Evolutionary conservation across 2,329 filamentous ascomycete genomes (phyloP).

Genomic region (Cryphonectria japonica): DNA sequence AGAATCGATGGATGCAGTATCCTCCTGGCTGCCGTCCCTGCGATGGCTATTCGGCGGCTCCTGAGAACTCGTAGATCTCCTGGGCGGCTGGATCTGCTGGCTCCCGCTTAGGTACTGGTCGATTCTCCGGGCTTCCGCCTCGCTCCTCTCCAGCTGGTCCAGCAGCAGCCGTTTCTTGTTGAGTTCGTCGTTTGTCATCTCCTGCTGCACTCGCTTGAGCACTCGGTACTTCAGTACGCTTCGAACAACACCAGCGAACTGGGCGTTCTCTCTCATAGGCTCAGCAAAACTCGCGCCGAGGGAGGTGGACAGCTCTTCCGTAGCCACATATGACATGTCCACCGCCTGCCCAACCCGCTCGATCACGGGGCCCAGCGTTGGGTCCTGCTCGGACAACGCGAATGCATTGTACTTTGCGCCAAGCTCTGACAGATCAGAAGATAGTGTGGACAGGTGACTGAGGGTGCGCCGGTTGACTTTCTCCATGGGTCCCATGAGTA

Average conservation of each 20-base stretch:
- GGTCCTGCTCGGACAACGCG: slow-evolving; percentile 88
- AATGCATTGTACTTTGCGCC: slow-evolving; percentile 98
- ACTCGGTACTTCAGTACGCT: slow-evolving; percentile 87
- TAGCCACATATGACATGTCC: slow-evolving; percentile 94
- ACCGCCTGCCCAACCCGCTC: slow-evolving; percentile 93
- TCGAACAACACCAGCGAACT: slow-evolving; percentile 93
- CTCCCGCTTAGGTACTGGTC: slow-evolving; percentile 87
- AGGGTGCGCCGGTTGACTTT: slow-evolving; percentile 92
- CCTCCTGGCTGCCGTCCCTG: slow-evolving; percentile 66
- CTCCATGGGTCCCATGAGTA: slow-evolving; percentile 92
- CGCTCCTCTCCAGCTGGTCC: slow-evolving; percentile 89
- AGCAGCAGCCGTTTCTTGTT: slow-evolving; percentile 82
- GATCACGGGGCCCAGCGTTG: slow-evolving; percentile 87
- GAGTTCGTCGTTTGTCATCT: slow-evolving; percentile 94
- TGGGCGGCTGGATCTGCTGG: slow-evolving; percentile 65
- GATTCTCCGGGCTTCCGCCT: slow-evolving; percentile 88
- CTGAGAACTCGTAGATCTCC: slow-evolving; percentile 66
- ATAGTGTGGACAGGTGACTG: slow-evolving; percentile 80
- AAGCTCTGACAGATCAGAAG: slow-evolving; percentile 87
- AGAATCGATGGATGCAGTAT: slow-evolving; percentile 90
- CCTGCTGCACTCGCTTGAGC: slow-evolving; percentile 92
- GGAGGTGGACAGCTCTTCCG: slow-evolving; percentile 83
- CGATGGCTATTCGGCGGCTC: slow-evolving; percentile 54
- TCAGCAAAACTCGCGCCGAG: slow-evolving; percentile 95
- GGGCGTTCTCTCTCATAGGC: slow-evolving; percentile 95